Base-by-base conservation (phyloP, 306 rosid genomes). In the Ziziphus jujuba region DNA sequence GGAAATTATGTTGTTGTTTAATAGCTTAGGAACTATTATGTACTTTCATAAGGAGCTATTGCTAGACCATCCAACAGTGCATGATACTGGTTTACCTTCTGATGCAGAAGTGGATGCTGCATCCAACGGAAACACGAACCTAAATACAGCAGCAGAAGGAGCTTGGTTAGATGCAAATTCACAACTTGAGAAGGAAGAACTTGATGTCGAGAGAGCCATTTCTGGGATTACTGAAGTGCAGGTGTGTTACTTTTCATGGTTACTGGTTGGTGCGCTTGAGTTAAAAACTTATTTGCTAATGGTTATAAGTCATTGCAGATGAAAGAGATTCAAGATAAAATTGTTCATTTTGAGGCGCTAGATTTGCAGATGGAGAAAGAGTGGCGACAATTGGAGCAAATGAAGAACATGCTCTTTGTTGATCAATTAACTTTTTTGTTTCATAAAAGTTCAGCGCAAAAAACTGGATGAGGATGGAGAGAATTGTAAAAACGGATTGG, bases 291-390 rank as follows among this genome's bases (percentile, higher is more conserved):
- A 63, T 66, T 31, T 44, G 59, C 73, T 87, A 55, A 87, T 61
- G 57, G 7, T 33, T 62, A 48, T 55, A 49, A 73, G 63, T 61
- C 77, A 9, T 24, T 75, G 73, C 77, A 85, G 92, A 85, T 90
- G 92, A 87, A 87, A 76, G 87, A 76, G 68, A 85, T 90, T 44
- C 91, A 69, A 72, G 86, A 85, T 71, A 88, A 81, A 78, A 81
- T 88, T 70, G 72, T 48, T 65, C 78, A 28, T 16, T 83, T 90
- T 64, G 90, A 90, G 82, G 86, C 79, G 35, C 44, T 82, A 25
- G 97, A 93, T 82, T 74, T 86, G 84, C 84, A 66, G 82, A 75
- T 75, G 78, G 97, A 93, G 81, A 93, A 85, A 79, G 90, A 87
- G 75, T 9, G 83, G 73, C 84, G 73, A 62, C 89, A 90, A 67